A percentile compares a stretch with the other conserved stretches of the same genome.
These are phyloP conservation scores for Penicillium janthinellum DNA, from an alignment of 2,329 filamentous ascomycete species.

Conservation along the genomic window DNA sequence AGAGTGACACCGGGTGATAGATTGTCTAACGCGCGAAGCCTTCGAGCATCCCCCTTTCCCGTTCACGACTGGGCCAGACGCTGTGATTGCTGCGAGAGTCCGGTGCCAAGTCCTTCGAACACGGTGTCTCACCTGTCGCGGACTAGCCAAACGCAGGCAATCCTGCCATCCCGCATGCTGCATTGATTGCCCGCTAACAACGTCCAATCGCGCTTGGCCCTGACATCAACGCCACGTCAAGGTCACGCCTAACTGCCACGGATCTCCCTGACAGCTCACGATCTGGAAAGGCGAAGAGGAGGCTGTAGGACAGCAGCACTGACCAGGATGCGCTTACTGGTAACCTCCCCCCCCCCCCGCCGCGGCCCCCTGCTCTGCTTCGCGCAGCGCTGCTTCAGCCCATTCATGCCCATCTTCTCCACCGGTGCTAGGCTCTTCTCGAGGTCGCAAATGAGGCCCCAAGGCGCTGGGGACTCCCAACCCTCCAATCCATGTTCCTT, in stretches of 20 bases:
- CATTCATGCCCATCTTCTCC: slow-evolving; percentile 12
- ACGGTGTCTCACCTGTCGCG: slow-evolving; percentile 26
- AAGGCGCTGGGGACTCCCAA: slow-evolving; percentile 8
- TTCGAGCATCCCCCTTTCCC: slow-evolving; percentile 19
- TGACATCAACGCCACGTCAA: slow-evolving; percentile 25
- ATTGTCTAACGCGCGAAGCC: slow-evolving; percentile 21
- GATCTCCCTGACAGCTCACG: slow-evolving; percentile 19
- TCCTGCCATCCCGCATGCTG: slow-evolving; percentile 29
- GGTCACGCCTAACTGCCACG: slow-evolving; percentile 13
- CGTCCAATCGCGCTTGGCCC: slow-evolving; percentile 20
- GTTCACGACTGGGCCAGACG: slow-evolving; percentile 21
- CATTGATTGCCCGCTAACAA: slow-evolving; percentile 26
- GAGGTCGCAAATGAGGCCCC: slow-evolving; percentile 2
- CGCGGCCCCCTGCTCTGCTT: background rate
- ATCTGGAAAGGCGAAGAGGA: slow-evolving; percentile 13
- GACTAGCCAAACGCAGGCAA: slow-evolving; percentile 30
- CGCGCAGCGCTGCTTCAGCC: slow-evolving; percentile 4
- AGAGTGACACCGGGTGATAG: slow-evolving; percentile 28
- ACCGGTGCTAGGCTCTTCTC: background rate
- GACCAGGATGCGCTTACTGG: slow-evolving; percentile 10
- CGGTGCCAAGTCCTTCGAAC: slow-evolving; percentile 24
- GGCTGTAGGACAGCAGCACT: slow-evolving; percentile 17
- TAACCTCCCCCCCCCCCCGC: background rate
- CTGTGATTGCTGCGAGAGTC: slow-evolving; percentile 25
- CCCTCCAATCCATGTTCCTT: slow-evolving; percentile 28